Base-by-base conservation (phyloP, 352 stramenopile genomes). In the Phytophthora foliorum region DNA sequence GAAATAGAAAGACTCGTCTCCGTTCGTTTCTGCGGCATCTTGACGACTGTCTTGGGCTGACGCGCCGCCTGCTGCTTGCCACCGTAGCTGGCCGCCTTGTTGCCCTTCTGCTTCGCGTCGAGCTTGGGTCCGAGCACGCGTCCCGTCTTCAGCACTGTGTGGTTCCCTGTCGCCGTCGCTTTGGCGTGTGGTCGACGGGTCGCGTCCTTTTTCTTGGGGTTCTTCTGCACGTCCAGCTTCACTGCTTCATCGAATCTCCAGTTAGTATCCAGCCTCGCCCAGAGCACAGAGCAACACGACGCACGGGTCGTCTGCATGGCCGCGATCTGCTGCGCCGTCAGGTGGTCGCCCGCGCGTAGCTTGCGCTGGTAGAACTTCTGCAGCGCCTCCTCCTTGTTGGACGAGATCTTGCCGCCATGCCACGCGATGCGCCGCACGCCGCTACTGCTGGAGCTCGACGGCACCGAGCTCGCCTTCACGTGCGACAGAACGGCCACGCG, bases 351-450 rank as follows among this genome's bases (percentile, higher is more conserved):
- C 7, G 71, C 62, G 21, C 59, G 74, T 25, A 90, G 58, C 67
- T 96, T 96, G 62, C 89, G 82, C 73, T 91, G 77, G 57, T 91
- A 84, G 55, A 96, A 96, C 67, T 96, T 96, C 61, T 80, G 85
- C 78, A 96, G 74, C 31, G 89, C 89, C 67, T 95, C 86, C 55
- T 87, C 82, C 71, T 96, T 96, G 67, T 96, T 96, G 46, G 82
- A 93, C 17, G 80, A 80, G 45, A 96, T 90, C 57, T 90, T 94
- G 39, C 89, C 89, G 36, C 89, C 89, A 5, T 81, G 81, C 89
- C 89, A 96, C 21, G 89, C 64, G 39, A 95, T 90, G 45, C 86
- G 84, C 21, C 69, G 36, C 56, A 58, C 62, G 41, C 45, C 27
- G 38, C 32, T 72, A 41, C 57, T 69, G 16, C 25, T 46, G 34